Base-by-base conservation (phyloP, 345 rosid genomes). In the Kandelia obovata region DNA sequence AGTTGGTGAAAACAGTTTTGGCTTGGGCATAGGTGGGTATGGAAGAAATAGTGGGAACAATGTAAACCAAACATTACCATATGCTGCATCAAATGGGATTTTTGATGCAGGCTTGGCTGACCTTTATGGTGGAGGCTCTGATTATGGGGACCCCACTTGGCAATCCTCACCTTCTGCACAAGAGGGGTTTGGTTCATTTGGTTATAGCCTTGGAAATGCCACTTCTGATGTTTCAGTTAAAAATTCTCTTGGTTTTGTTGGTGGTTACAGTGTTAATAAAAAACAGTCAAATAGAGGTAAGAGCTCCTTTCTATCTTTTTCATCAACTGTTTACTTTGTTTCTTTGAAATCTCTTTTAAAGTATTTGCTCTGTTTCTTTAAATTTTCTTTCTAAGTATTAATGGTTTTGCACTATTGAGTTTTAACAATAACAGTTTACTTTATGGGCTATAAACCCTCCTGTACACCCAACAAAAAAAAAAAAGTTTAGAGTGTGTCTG, bases 281-380 rank as follows among this genome's bases (percentile, higher is more conserved):
- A 81, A 92, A 85, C 87, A 83, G 75, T 47, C 87, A 81, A 87
- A 71, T 85, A 85, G 91, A 87, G 93, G 93, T 88, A 75, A 78
- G 67, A 28, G 35, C 49, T 72, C 28, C 43, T 61, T 5, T 63
- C 57, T 47, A 32, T 32, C 47, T 13, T 63, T 13, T 56, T 71
- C 55, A 43, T 47, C 34, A 53, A 43, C 58, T 35, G 17, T 21
- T 73, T 52, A n/a, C 26, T 73, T 58, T 68, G 26, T 49, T 62
- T 47, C 27, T 63, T 23, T 69, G 25, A 31, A 31, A 53, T 27
- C 39, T 61, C 13, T 30, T 39, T 37, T 34, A 34, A 34, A 34
- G 37, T 34, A 43, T 56, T 64, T 52, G 20, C 21, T 73, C 62
- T 68, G 26, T 49, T 62, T 47, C 27, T 63, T 23, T 71, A 20